Evolutionary conservation across 2,329 filamentous ascomycete genomes (phyloP).

Genomic region (Aaosphaeria arxii): DNA sequence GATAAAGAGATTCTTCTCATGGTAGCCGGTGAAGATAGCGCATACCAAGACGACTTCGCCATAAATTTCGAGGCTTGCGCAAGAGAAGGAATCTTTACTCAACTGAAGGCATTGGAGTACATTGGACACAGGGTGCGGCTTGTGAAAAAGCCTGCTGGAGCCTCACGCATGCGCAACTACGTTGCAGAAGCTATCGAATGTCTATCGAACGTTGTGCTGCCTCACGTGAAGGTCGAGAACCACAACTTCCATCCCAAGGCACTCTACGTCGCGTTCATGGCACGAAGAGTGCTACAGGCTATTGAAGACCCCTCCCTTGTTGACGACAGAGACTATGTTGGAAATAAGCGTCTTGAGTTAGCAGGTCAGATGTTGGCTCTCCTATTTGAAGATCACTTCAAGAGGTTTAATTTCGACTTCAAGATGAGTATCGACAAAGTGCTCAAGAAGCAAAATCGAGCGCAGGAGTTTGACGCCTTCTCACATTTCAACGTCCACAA

Average conservation of each 20-base stretch:
- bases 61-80: slow-evolving; percentile 93
- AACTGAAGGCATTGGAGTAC: slow-evolving; percentile 93
- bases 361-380: slow-evolving; percentile 92
- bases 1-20: slow-evolving; percentile 94
- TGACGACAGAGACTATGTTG: slow-evolving; percentile 95
- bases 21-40: slow-evolving; percentile 80
- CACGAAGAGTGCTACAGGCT: slow-evolving; percentile 91
- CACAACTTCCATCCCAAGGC: slow-evolving; percentile 97
- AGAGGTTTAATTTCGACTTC: slow-evolving; percentile 84
- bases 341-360: slow-evolving; percentile 93
- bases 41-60: slow-evolving; percentile 91
- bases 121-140: slow-evolving; percentile 77
- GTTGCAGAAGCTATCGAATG: slow-evolving; percentile 92
- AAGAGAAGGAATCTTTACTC: slow-evolving; percentile 80
- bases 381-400: slow-evolving; percentile 96
- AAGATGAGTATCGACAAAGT: slow-evolving; percentile 95
- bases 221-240: slow-evolving; percentile 87
- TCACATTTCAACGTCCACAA: slow-evolving; percentile 81
- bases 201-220: slow-evolving; percentile 86
- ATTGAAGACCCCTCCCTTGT: slow-evolving; percentile 85
- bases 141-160: slow-evolving; percentile 62
- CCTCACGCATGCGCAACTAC: slow-evolving; percentile 64
- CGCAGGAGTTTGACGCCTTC: slow-evolving; percentile 82
- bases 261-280: slow-evolving; percentile 95
- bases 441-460: slow-evolving; percentile 87